phyloP scores from a whole-genome alignment of 1,284 basidiomycete species.

The Sporisorium scitamineum region DNA sequence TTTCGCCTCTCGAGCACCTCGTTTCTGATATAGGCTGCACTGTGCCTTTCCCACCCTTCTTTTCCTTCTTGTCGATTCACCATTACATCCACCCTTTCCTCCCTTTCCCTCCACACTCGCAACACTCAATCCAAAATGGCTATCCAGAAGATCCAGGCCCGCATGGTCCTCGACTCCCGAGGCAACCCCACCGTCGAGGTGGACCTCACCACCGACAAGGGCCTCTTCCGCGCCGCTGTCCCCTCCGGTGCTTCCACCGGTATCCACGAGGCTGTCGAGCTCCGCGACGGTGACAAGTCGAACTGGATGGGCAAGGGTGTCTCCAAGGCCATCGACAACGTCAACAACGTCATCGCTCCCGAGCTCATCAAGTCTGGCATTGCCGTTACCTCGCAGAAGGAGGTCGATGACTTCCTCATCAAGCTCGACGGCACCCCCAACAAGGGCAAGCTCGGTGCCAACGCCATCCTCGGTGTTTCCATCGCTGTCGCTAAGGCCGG shows the following conservation, averaged over 20 bases:
- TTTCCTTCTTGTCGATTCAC: slow-evolving; percentile 12
- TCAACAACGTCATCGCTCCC: slow-evolving; percentile 91
- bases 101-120: slow-evolving; percentile 8
- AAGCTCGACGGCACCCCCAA: slow-evolving; percentile 97
- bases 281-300: slow-evolving; percentile 94
- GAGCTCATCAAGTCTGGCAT: slow-evolving; percentile 87
- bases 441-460: slow-evolving; percentile 99
- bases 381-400: slow-evolving; percentile 91
- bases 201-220: slow-evolving; percentile 71
- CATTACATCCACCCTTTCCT: slow-evolving; percentile 12
- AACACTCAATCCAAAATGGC: slow-evolving; percentile 48
- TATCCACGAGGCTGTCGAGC: slow-evolving; percentile 97
- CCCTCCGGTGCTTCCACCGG: slow-evolving; percentile 99
- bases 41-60: neutral
- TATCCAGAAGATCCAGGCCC: slow-evolving; percentile 62
- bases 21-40: slow-evolving; percentile 24
- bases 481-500: slow-evolving; percentile 95
- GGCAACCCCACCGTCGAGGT: slow-evolving; percentile 70
- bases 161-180: slow-evolving; percentile 67
- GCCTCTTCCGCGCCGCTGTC: slow-evolving; percentile 92
- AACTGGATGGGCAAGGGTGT: slow-evolving; percentile 93
- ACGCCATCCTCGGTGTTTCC: slow-evolving; percentile 98
- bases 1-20: neutral
- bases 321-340: slow-evolving; percentile 90
- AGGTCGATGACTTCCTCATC: slow-evolving; percentile 98